Base-by-base conservation (phyloP, 129 eudicot genomes). In the Centella asiatica region DNA sequence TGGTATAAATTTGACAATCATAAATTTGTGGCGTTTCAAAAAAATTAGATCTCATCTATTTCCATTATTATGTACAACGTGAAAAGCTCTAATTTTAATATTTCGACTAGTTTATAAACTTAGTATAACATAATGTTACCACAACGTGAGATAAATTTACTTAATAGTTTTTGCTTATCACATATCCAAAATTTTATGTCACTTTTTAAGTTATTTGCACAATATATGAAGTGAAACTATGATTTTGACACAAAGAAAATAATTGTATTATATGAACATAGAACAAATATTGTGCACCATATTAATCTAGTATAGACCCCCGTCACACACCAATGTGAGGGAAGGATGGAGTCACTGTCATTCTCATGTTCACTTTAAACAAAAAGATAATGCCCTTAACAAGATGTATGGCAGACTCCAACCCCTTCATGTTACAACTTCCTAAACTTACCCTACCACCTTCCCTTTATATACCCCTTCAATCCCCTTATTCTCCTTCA, bases 331-430 rank as follows among this genome's bases (percentile, higher is more conserved):
- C 39, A 7, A 26, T 32, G n/a, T 23, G 39, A 60, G 47, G 64
- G 70, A 69, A 64, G 71, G 65, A 72, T 66, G 42, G 62, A 47
- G 76, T 70, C 72, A 26, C 28, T 60, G 57, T 67, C 78, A 50
- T 60, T 33, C 69, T 52, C 73, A 67, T 60, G 68, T 80, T 74
- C 77, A 70, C 63, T 58, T 64, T 80, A 66, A 74, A 19, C 40
- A 65, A 74, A 42, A 54, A 68, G 77, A 71, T 66, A 80, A 75
- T 74, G 83, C 78, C 86, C 74, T 72, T 70, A 63, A 70, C 73
- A 74, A 68, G 85, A 72, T 76, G 83, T 68, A 71, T 77, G 83
- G 76, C 78, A 73, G 58, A 76, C 77, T 65, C 82, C 75, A 68
- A 67, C 77, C 76, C 80, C 76, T 44, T 79, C 89, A 83, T 79